Evolutionary conservation across 345 rosid genomes (phyloP), one percentile per base, ranked within the genome.

Genomic region (Heritiera littoralis): DNA sequence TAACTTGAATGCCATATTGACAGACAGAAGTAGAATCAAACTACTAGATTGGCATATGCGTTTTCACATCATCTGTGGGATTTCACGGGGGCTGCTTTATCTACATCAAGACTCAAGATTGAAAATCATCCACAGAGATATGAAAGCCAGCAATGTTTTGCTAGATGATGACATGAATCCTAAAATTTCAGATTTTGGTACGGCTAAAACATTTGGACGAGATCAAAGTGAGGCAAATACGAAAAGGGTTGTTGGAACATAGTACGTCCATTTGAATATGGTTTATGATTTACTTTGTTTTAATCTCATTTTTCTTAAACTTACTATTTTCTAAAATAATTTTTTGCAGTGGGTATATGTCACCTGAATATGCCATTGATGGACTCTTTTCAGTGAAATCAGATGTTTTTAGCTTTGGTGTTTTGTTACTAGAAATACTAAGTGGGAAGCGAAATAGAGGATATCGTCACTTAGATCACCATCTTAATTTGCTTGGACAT

Each of bases 121-220:
- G 20, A 51, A 38, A 51, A 72, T 72, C 6, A 72, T 72, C 23
- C 75, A 72, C 13, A 28, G 75, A 30, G 61, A 72, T 51, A 5
- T 72, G n/a, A 72, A 72, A 51, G 75, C 75, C 17, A 32, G 45
- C 75, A 72, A 72, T 17, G 12, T 72, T 28, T 28, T 72, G 35
- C 60, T 72, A 7, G 75, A 72, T 17, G 13, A 51, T 5, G 32
- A 28, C 15, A 72, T 72, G 75, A 72, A 72, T 40, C 43, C 75
- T 0, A 72, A 72, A 51, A 51, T 72, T 72, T 72, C 75, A 49
- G 60, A 72, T 30, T 72, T 72, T 72, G 75, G 75, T 14, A 20
- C 30, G 61, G 75, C 76, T 14, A 54, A 41, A 35, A 72, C 7
- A 1, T 72, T 72, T 9, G 46, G 11, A 28, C 15, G 48, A 32